These are phyloP conservation scores for Colletotrichum tabaci DNA, from an alignment of 2,329 filamentous ascomycete genomes.

Conservation along the genomic window DNA sequence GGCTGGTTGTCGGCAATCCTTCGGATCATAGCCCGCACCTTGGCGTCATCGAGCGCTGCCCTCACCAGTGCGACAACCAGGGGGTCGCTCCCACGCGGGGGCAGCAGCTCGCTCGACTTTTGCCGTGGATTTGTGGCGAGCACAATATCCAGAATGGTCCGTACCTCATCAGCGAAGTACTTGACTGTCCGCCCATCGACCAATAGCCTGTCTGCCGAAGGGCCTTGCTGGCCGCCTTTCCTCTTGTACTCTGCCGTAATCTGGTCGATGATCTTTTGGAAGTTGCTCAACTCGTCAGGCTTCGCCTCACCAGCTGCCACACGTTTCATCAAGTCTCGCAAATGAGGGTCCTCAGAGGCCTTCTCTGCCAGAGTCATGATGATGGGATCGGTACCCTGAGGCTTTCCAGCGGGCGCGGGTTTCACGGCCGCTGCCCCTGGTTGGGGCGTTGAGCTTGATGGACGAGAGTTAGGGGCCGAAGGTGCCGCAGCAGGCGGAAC, in stretches of 20 bases:
- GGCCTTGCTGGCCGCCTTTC: constrained; percentile 65
- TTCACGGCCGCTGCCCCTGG: constrained; percentile 31
- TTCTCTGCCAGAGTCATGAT: constrained; percentile 84
- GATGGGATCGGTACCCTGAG: constrained; percentile 66
- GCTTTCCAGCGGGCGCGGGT: constrained; percentile 33
- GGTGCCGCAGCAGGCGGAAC: constrained; percentile 44
- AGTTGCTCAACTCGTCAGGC: constrained; percentile 79
- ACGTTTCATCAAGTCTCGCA: constrained; percentile 86
- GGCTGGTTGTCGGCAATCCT: constrained; percentile 68
- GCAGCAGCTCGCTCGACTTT: constrained; percentile 66
- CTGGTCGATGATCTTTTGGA: constrained; percentile 86
- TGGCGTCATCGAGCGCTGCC: constrained; percentile 67
- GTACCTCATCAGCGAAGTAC: constrained; percentile 73
- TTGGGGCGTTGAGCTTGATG: constrained; percentile 41
- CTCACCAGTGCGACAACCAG: constrained; percentile 71
- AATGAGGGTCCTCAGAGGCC: constrained; percentile 79
- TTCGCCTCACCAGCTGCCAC: constrained; percentile 81
- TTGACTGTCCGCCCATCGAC: constrained; percentile 71
- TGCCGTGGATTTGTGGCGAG: constrained; percentile 72
- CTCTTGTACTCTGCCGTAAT: constrained; percentile 74
- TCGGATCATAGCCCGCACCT: constrained; percentile 65
- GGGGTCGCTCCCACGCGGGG: constrained; percentile 68
- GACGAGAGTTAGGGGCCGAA: constrained; percentile 44
- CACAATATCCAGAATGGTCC: constrained; percentile 71
- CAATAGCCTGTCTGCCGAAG: constrained; percentile 68